Evolutionary conservation across 805 yeast species (phyloP).

Genomic region (Komagataella mondaviorum): DNA sequence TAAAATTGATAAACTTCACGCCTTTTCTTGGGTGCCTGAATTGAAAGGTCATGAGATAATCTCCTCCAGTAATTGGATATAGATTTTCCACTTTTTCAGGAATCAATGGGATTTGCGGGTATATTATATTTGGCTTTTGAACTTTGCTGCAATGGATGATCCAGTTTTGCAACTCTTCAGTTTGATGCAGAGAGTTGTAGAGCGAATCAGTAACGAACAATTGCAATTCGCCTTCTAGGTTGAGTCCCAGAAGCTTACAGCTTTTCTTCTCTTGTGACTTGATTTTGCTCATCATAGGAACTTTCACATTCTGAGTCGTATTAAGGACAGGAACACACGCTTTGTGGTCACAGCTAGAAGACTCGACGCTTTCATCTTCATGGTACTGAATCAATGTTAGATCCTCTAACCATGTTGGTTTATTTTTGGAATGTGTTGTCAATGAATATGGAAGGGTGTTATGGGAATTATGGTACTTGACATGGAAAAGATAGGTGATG

Average conservation of each 20-base stretch:
- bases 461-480: not conserved
- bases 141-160: not conserved
- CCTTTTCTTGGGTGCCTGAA: slow-evolving; percentile 1
- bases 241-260: not conserved
- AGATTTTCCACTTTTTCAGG: not conserved
- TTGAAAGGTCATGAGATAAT: not conserved
- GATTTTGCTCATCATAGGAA: not conserved
- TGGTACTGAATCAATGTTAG: not conserved
- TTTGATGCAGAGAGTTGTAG: not conserved
- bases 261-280: not conserved
- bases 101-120: not conserved
- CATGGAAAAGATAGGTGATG: not conserved
- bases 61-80: not conserved
- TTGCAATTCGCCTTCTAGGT: not conserved
- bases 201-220: not conserved
- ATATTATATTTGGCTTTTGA: not conserved
- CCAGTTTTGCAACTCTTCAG: not conserved
- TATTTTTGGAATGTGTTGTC: not conserved
- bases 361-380: not conserved
- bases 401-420: not conserved
- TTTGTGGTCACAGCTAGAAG: not conserved
- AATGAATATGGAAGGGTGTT: not conserved
- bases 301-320: not conserved
- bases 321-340: not conserved
- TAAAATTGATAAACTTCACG: not conserved